A percentile compares a stretch with the other conserved stretches of the same genome.
Conservation (phyloP, 805 yeast genomes). For the Wickerhamiella occidentalis region DNA sequence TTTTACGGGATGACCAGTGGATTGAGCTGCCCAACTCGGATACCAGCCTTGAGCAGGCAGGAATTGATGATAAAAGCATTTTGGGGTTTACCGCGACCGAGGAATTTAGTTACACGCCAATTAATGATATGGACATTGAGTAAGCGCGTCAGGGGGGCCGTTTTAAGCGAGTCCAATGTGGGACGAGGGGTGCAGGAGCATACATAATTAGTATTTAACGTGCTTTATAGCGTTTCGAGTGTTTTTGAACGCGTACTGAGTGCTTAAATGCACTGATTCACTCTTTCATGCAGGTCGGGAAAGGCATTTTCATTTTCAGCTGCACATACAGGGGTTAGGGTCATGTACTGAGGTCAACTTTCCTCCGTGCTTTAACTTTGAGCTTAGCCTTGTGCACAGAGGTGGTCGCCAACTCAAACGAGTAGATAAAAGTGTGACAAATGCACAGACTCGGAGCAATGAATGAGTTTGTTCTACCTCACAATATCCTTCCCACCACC, state of each 20-base stretch:
- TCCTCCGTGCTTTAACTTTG: neutral
- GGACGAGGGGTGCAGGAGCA: neutral
- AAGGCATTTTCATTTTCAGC: neutral
- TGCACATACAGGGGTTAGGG: neutral
- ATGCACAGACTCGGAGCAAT: neutral
- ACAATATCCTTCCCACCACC: slow-evolving; percentile 8
- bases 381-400: neutral
- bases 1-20: slow-evolving; percentile 14
- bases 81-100: slow-evolving; percentile 17
- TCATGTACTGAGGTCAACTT: slow-evolving; percentile 1
- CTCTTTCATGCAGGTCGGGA: neutral
- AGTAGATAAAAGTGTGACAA: neutral
- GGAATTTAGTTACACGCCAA: slow-evolving; percentile 15
- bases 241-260: neutral
- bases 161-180: neutral
- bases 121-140: slow-evolving; percentile 1
- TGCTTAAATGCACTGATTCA: neutral
- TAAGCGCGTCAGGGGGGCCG: neutral
- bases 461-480: slow-evolving; percentile 6
- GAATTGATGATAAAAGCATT: slow-evolving; percentile 12
- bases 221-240: neutral
- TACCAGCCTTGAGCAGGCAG: slow-evolving; percentile 11
- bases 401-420: slow-evolving; percentile 3
- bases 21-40: slow-evolving; percentile 15
- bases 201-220: no score